These are phyloP conservation scores for Yarrowia yakushimensis DNA, from an alignment of 805 yeast genomes.

Conservation along the genomic window DNA sequence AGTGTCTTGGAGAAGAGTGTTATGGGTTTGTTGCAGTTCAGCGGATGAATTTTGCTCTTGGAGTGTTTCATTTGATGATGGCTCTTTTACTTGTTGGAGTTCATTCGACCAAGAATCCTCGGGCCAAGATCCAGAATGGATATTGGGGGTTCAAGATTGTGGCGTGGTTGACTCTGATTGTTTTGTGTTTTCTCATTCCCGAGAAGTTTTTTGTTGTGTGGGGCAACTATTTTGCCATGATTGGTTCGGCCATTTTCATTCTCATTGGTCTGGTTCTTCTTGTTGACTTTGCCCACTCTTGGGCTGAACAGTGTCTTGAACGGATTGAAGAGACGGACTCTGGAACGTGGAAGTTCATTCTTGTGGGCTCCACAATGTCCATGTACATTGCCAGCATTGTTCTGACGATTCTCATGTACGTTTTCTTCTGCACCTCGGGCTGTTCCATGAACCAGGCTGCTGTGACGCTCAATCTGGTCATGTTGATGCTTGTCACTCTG, in stretches of 20 bases:
- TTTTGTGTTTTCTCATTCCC: slow-evolving; percentile 72
- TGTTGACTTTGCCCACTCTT: slow-evolving; percentile 96
- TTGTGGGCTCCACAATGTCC: slow-evolving; percentile 79
- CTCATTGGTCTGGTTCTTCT: slow-evolving; percentile 84
- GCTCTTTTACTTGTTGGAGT: slow-evolving; percentile 70
- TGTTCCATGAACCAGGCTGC: slow-evolving; percentile 90
- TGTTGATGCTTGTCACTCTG: slow-evolving; percentile 60
- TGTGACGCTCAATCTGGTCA: slow-evolving; percentile 67
- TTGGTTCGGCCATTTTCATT: slow-evolving; percentile 79
- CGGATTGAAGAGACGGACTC: slow-evolving; percentile 77
- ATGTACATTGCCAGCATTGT: slow-evolving; percentile 76
- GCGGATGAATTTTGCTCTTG: slow-evolving; percentile 83
- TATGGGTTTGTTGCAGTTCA: slow-evolving; percentile 97
- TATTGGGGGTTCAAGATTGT: slow-evolving; percentile 79
- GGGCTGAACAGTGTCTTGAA: slow-evolving; percentile 95
- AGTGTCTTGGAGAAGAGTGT: slow-evolving; percentile 76
- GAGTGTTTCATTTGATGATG: slow-evolving; percentile 67
- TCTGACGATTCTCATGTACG: slow-evolving; percentile 75
- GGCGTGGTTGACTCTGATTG: slow-evolving; percentile 53
- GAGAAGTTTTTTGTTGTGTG: slow-evolving; percentile 82
- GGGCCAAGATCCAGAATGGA: slow-evolving; percentile 85
- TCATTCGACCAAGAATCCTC: slow-evolving; percentile 68
- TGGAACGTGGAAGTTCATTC: slow-evolving; percentile 68
- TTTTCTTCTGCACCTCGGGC: slow-evolving; percentile 73
- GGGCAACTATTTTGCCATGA: slow-evolving; percentile 85